Conservation (phyloP, 2,329 filamentous ascomycete species). For the Exophiala sideris region DNA sequence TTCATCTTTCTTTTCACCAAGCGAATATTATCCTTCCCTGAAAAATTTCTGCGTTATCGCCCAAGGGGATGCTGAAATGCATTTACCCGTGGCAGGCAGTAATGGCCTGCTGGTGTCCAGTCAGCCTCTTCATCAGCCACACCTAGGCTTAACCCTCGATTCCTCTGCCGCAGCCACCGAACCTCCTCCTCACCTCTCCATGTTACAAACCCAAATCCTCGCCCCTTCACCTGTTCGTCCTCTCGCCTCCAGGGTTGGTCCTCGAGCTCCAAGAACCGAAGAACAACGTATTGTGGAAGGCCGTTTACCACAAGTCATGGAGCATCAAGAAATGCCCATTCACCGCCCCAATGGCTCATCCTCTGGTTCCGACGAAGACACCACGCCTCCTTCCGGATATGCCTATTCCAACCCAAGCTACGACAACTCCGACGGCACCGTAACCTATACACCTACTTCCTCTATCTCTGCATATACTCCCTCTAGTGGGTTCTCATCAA, state of each 20-base stretch:
- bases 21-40: too few relatives aligned
- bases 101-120: neutral
- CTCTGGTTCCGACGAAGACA: conserved; percentile 37
- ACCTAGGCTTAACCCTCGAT: neutral
- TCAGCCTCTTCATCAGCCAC: conserved; percentile 3
- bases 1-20: too few relatives aligned
- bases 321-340: conserved; percentile 40
- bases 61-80: neutral
- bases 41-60: too few relatives aligned
- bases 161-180: neutral
- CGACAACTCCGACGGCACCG: conserved; percentile 32
- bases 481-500: conserved; percentile 28
- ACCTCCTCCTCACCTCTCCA: neutral
- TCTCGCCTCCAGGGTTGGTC: conserved; percentile 9
- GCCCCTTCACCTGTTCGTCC: conserved; percentile 18
- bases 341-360: conserved; percentile 42
- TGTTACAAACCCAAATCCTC: conserved; percentile 15
- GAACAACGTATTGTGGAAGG: conserved; percentile 23
- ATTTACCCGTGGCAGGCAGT: neutral
- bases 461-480: conserved; percentile 30
- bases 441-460: conserved; percentile 34
- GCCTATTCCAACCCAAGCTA: conserved; percentile 34
- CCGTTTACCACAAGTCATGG: conserved; percentile 35
- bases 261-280: conserved; percentile 17
- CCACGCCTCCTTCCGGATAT: conserved; percentile 35